Base-by-base conservation (phyloP, 495 filamentous ascomycete species). In the Neurospora sp. region DNA sequence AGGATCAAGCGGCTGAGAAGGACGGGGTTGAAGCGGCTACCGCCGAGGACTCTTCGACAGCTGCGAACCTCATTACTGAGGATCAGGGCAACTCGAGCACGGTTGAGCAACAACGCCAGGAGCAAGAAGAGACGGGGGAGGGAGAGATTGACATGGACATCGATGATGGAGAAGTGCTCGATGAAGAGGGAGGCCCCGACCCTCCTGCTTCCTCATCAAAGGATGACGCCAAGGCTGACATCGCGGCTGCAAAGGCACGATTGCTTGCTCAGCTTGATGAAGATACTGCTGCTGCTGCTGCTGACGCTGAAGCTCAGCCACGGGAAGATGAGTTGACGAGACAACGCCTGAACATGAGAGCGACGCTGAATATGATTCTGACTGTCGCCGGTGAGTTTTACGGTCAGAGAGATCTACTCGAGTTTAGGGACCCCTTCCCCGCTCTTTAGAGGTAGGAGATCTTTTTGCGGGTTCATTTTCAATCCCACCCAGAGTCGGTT, bases 371-470 rank as follows among this genome's bases (percentile, higher is more conserved):
- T 79, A 97, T 97, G 92, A 92, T 97, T 72, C 85, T 99, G 70
- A 94, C 92, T 0, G 85, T 99, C 38, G 91, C 92, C 45, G 96
- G 94, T 75, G 94, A 97, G 81, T 89, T 91, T 76, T 99, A 92
- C 81, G 94, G 96, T 3, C 96, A 99, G 83, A 85, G 90, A 72
- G 96, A 99, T 81, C 82, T 99, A 41, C 83, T 98, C 68, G 88
- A 90, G 76, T 90, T 89, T 69, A 85, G 93, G 53, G 86, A 91
- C 70, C 85, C 85, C 18, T 87, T 87, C 45, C 78, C 77, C 37
- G 69, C 75, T 35, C 59, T 78, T 45, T 79, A 76, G 74, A n/a
- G 53, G 71, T 40, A 68, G 42, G 68, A 31, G 12, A 27, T 12
- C 10, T 10, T 27, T 22, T 35, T 35, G 20, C 44, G 18, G 44